These are phyloP conservation scores for Areca catechu DNA, from an alignment of 176 grass and related monocot species.

Conservation along the genomic window DNA sequence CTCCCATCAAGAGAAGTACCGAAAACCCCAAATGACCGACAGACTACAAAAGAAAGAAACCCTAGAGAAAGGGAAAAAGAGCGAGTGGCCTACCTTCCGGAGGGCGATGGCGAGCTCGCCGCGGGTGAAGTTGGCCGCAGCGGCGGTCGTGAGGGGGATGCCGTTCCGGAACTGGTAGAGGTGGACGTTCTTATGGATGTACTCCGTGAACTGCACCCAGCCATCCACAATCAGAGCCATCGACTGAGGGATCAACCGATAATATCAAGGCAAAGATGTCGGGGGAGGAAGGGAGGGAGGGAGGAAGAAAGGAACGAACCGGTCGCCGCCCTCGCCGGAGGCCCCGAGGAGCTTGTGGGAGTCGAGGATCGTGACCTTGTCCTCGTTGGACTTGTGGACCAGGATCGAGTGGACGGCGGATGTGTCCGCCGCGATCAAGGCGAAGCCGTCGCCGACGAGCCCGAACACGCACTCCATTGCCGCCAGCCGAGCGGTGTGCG, in stretches of 20 bases:
- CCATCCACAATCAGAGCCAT: not conserved
- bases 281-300: not conserved
- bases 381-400: constrained; percentile 72
- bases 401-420: constrained; percentile 84
- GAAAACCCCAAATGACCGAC: too few relatives aligned
- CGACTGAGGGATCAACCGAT: not conserved
- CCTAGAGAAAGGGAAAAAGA: not conserved
- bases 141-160: constrained; percentile 75
- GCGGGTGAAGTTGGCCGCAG: constrained; percentile 91
- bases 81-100: constrained; percentile 42
- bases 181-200: constrained; percentile 98
- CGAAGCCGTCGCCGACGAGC: constrained; percentile 74
- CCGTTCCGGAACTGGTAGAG: constrained; percentile 95
- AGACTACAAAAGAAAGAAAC: not conserved
- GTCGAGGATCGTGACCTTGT: constrained; percentile 95
- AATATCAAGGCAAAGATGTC: not conserved
- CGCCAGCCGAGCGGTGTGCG: too few relatives aligned
- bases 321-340: constrained; percentile 90
- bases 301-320: constrained; percentile 27
- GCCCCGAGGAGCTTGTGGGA: constrained; percentile 97
- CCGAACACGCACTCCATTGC: constrained; percentile 87
- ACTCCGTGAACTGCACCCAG: constrained; percentile 98
- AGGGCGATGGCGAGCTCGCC: constrained; percentile 90
- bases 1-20: not conserved
- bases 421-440: constrained; percentile 73